A percentile compares a stretch with the other conserved stretches of the same genome.
These are phyloP conservation scores for Calonectria multiphialidica DNA, from an alignment of 2,329 filamentous ascomycete genomes.

Conservation along the genomic window DNA sequence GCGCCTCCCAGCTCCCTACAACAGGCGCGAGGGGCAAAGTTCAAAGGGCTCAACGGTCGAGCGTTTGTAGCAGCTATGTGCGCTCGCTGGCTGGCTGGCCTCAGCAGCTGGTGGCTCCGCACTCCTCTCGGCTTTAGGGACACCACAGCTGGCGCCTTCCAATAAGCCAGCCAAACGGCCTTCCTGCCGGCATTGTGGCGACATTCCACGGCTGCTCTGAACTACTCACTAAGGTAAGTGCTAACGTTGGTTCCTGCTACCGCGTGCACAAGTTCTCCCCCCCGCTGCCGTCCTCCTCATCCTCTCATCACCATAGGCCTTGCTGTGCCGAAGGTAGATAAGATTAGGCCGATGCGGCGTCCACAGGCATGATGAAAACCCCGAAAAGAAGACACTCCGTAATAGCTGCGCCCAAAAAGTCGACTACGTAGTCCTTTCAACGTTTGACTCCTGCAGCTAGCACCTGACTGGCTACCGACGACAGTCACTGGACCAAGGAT, in stretches of 20 bases:
- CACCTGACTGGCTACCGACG: background rate
- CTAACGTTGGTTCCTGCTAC: conserved; percentile 23
- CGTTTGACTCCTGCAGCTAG: conserved; percentile 20
- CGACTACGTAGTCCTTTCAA: conserved; percentile 13
- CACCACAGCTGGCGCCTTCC: conserved; percentile 26
- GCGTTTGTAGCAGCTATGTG: conserved; percentile 26
- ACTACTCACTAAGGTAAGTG: conserved; percentile 12
- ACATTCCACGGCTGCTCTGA: conserved; percentile 1
- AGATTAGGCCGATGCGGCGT: background rate
- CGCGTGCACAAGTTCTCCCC: background rate
- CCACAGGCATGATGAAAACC: background rate
- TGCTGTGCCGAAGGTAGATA: background rate
- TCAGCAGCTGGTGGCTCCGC: conserved; percentile 20
- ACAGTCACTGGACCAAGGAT: conserved; percentile 17
- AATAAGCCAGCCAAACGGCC: conserved; percentile 7
- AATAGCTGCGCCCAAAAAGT: background rate
- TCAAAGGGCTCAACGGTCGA: conserved; percentile 36
- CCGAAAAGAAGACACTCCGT: background rate
- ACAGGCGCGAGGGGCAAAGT: conserved; percentile 6
- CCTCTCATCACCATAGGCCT: background rate
- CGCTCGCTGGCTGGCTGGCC: background rate
- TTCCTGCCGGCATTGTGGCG: conserved; percentile 6
- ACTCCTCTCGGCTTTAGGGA: conserved; percentile 24
- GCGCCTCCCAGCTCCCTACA: conserved; percentile 23
- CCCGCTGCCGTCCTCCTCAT: conserved; percentile 1